phyloP scores from a whole-genome alignment of 208 protist genomes.

The Endotrypanum monterogeii region DNA sequence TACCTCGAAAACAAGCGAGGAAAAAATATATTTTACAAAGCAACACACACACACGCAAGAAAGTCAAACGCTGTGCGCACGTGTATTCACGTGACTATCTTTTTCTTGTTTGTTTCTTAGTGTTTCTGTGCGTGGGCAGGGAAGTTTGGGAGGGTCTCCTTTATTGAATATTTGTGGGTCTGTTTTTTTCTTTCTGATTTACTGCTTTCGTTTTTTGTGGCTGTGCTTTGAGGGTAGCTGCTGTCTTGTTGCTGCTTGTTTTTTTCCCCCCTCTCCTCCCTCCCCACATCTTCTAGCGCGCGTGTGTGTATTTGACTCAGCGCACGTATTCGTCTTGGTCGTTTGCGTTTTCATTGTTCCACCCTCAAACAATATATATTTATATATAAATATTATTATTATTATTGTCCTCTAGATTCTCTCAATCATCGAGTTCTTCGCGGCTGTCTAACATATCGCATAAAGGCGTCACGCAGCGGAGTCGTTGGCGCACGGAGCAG shows the following conservation, averaged over 20 bases:
- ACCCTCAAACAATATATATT: not conserved
- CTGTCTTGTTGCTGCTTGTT: not conserved
- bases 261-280: not conserved
- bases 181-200: not conserved
- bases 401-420: no score
- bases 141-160: no score
- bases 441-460: no score
- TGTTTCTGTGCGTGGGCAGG: not conserved
- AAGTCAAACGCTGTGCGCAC: no score
- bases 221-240: not conserved
- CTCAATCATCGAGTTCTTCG: no score
- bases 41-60: not conserved
- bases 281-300: not conserved
- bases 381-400: not conserved
- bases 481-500: no score
- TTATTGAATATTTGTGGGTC: no score
- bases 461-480: no score
- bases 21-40: not conserved
- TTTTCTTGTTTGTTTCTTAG: not conserved
- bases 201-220: not conserved
- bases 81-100: not conserved
- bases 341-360: not conserved
- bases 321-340: not conserved
- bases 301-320: no score
- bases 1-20: slow-evolving; percentile 1